Evolutionary conservation across 495 filamentous ascomycete genomes (phyloP).

Genomic region (Echria macrotheca): DNA sequence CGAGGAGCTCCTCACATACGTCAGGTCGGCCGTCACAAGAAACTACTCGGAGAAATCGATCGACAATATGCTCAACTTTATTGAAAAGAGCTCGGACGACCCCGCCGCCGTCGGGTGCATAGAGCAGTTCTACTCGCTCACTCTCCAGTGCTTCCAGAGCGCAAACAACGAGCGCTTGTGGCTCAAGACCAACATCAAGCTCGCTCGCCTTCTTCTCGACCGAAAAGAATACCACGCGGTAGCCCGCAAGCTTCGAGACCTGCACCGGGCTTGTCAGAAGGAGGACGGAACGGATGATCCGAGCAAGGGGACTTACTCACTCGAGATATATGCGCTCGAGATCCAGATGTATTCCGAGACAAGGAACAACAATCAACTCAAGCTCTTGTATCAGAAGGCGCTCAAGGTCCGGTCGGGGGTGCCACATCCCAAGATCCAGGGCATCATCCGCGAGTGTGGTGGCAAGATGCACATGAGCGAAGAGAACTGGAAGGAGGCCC

Average conservation of each 20-base stretch:
- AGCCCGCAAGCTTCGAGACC: constrained; percentile 75
- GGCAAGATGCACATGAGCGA: constrained; percentile 99
- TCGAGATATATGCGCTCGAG: constrained; percentile 94
- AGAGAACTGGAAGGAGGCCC: constrained; percentile 97
- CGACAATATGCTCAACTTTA: constrained; percentile 98
- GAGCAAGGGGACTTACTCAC: constrained; percentile 90
- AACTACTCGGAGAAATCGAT: constrained; percentile 99
- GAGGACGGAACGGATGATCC: constrained; percentile 89
- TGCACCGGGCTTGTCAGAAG: constrained; percentile 84
- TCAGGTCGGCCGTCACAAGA: constrained; percentile 92
- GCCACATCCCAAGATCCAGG: constrained; percentile 97
- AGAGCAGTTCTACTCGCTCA: constrained; percentile 93
- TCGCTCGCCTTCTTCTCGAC: constrained; percentile 84
- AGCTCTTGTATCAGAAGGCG: constrained; percentile 84
- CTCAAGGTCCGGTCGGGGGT: constrained; percentile 90
- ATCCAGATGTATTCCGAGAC: constrained; percentile 99
- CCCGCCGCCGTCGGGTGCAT: constrained; percentile 72
- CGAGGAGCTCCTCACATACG: constrained; percentile 90
- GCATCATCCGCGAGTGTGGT: constrained; percentile 95
- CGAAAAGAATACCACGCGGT: constrained; percentile 81
- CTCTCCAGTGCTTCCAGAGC: constrained; percentile 88
- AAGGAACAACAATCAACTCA: constrained; percentile 94
- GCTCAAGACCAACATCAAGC: constrained; percentile 98
- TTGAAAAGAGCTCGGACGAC: constrained; percentile 87
- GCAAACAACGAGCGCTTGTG: constrained; percentile 97